phyloP scores from a whole-genome alignment of 768 basidiomycete species.

The Kwoniella pini region DNA sequence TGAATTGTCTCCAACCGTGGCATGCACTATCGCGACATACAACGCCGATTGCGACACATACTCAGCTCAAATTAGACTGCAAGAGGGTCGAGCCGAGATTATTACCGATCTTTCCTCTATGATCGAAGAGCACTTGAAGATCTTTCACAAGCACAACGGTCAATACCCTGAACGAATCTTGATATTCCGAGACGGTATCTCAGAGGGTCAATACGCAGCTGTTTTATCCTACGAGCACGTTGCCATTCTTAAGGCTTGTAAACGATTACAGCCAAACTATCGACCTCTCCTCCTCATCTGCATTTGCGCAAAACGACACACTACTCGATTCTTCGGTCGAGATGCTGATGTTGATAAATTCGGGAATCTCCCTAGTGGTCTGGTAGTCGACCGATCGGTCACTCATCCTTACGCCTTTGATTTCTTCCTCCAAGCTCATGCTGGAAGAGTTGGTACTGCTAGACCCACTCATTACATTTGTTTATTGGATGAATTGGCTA shows the following conservation, averaged over 20 bases:
- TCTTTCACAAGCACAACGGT: slow-evolving; percentile 43
- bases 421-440: slow-evolving; percentile 53
- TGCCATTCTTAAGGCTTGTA: slow-evolving; percentile 46
- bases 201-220: slow-evolving; percentile 53
- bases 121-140: slow-evolving; percentile 47
- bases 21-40: slow-evolving; percentile 54
- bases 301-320: slow-evolving; percentile 52
- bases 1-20: slow-evolving; percentile 48
- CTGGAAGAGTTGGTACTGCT: slow-evolving; percentile 52
- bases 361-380: slow-evolving; percentile 48
- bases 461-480: slow-evolving; percentile 53
- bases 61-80: slow-evolving; percentile 48
- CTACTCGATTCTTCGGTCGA: slow-evolving; percentile 49
- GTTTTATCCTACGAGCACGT: slow-evolving; percentile 49
- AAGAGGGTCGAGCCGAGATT: slow-evolving; percentile 51
- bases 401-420: slow-evolving; percentile 53
- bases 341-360: slow-evolving; percentile 37
- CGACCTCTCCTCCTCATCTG: slow-evolving; percentile 41
- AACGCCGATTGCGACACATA: slow-evolving; percentile 44
- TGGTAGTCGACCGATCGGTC: slow-evolving; percentile 46
- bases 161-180: slow-evolving; percentile 47
- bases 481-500: slow-evolving; percentile 43
- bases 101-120: slow-evolving; percentile 51
- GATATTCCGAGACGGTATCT: slow-evolving; percentile 54
- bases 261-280: slow-evolving; percentile 26